Conservation (phyloP, 106 monocot species). For the Dioscorea zingiberensis region DNA sequence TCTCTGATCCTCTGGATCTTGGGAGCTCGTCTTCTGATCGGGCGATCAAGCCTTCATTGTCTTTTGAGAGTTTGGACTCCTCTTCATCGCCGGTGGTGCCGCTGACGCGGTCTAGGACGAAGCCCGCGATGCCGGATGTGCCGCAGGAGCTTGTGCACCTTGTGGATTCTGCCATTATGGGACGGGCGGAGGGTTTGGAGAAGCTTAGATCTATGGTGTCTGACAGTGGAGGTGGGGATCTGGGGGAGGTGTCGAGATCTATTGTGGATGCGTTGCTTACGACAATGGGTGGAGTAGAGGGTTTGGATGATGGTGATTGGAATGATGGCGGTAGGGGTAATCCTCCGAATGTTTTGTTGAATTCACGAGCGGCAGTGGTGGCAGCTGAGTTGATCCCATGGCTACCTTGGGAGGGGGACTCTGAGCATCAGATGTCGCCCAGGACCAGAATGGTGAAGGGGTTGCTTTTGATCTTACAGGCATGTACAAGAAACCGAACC, state of each 20-base stretch:
- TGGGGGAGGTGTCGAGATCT: slow-evolving; percentile 28
- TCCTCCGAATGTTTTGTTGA: slow-evolving; percentile 66
- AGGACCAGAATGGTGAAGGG: slow-evolving; percentile 75
- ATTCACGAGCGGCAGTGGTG: slow-evolving; percentile 62
- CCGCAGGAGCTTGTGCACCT: slow-evolving; percentile 62
- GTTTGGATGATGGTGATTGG: slow-evolving; percentile 32
- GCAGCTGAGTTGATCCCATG: slow-evolving; percentile 61
- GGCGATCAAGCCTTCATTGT: slow-evolving; percentile 17
- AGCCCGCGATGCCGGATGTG: slow-evolving; percentile 47
- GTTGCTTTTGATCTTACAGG: slow-evolving; percentile 39
- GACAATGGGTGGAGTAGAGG: slow-evolving; percentile 79
- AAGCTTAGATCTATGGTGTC: slow-evolving; percentile 30
- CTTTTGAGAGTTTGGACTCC: slow-evolving; percentile 43
- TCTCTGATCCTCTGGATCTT: slow-evolving; percentile 13
- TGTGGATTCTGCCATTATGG: slow-evolving; percentile 89
- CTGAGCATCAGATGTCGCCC: slow-evolving; percentile 44
- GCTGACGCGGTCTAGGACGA: slow-evolving; percentile 18
- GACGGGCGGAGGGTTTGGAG: slow-evolving; percentile 40
- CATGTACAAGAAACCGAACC: slow-evolving; percentile 79
- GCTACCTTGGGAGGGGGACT: slow-evolving; percentile 56
- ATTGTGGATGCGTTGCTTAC: slow-evolving; percentile 78
- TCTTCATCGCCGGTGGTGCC: slow-evolving; percentile 35
- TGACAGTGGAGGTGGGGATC: slow-evolving; percentile 3
- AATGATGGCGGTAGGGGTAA: slow-evolving; percentile 2
- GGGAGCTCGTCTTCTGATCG: not conserved